Evolutionary conservation across 1,139 yeast genomes (phyloP).

Genomic region (Lodderomyces pseudojiufengensis): DNA sequence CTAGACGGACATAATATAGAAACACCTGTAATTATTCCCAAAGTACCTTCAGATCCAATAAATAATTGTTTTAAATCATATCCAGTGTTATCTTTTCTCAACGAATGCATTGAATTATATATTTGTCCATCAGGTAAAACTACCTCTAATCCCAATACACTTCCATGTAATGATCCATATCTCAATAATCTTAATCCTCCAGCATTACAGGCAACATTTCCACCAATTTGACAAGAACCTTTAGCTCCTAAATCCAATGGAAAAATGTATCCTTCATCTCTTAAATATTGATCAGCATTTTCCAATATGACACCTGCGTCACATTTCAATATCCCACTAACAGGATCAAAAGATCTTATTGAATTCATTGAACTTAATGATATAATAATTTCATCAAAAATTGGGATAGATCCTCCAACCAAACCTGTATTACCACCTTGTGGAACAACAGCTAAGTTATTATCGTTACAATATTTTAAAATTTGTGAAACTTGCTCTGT

Average conservation of each 20-base stretch:
- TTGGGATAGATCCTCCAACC: slow-evolving; percentile 93
- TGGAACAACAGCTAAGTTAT: slow-evolving; percentile 82
- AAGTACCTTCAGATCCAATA: slow-evolving; percentile 90
- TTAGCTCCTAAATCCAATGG: slow-evolving; percentile 96
- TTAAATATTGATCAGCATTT: slow-evolving; percentile 73
- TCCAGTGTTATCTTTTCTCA: slow-evolving; percentile 93
- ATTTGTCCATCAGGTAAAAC: slow-evolving; percentile 89
- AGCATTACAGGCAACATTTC: slow-evolving; percentile 93
- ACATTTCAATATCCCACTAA: slow-evolving; percentile 79
- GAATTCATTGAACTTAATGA: slow-evolving; percentile 71
- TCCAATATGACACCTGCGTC: slow-evolving; percentile 93
- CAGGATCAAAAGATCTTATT: slow-evolving; percentile 75
- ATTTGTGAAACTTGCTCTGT: slow-evolving; percentile 76
- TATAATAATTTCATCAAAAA: slow-evolving; percentile 84
- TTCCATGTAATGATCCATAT: slow-evolving; percentile 91
- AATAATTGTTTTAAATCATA: slow-evolving; percentile 88
- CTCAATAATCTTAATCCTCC: slow-evolving; percentile 88
- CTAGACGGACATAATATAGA: slow-evolving; percentile 90
- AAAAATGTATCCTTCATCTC: slow-evolving; percentile 82
- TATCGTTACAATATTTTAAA: slow-evolving; percentile 75
- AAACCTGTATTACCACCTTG: slow-evolving; percentile 98
- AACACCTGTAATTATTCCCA: slow-evolving; percentile 87
- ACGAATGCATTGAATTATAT: slow-evolving; percentile 72
- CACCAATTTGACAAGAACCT: slow-evolving; percentile 96
- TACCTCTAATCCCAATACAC: slow-evolving; percentile 86